phyloP scores from a whole-genome alignment of 306 rosid species.

The Vigna reflexopilosa region DNA sequence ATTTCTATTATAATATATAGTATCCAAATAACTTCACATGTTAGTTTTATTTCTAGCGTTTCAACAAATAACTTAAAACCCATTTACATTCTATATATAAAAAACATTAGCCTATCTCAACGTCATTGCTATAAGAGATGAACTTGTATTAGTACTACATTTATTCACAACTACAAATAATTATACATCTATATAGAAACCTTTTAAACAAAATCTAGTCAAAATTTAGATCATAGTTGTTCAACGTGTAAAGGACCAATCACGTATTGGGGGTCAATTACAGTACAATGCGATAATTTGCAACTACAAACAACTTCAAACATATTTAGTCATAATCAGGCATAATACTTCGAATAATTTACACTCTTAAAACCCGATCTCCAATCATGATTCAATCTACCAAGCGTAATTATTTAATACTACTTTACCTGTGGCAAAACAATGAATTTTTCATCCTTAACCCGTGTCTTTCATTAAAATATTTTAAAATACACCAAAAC shows the following conservation, averaged over 20 bases:
- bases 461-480: background rate
- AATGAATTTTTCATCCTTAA: background rate
- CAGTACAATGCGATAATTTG: background rate
- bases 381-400: background rate
- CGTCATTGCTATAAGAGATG: background rate
- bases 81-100: too few species aligned
- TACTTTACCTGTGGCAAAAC: background rate
- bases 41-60: too few species aligned
- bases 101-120: too few species aligned
- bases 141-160: background rate
- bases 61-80: too few species aligned
- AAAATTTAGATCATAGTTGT: background rate
- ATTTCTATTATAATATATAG: too few species aligned
- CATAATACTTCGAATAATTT: background rate
- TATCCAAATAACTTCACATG: too few species aligned
- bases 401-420: background rate
- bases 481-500: background rate
- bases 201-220: background rate
- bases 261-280: background rate
- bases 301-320: background rate
- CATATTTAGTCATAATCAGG: background rate
- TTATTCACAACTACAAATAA: background rate
- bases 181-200: background rate
- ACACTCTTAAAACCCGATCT: background rate
- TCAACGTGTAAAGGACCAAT: background rate